Base-by-base conservation (phyloP, 2,329 filamentous ascomycete genomes). In the Drechslerella dactyloides region DNA sequence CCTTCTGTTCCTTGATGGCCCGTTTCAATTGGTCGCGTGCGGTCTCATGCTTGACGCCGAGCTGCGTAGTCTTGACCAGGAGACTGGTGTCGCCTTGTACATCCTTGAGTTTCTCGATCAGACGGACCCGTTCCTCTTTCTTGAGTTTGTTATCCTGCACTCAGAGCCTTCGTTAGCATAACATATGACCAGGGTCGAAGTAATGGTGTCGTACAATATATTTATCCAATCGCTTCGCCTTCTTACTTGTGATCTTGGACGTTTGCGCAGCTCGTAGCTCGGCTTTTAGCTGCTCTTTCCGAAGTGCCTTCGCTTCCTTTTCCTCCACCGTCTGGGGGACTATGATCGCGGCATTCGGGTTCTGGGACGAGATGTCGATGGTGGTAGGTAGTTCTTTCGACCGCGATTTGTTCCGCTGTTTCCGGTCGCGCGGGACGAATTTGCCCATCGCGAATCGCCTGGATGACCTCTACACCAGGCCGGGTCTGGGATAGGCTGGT, bases 61-160 rank as follows among this genome's bases (percentile, higher is more conserved):
- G 81, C 65, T 87, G 86, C 75, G 86, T 90, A 58, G 89, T 90
- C 78, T 91, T 96, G 66, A 87, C 84, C 73, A 96, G 89, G 19
- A 91, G 82, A 73, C 85, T 90, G 0, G 91, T 96, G 78, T 97
- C 93, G 75, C 94, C 85, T 77, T 89, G 92, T 61, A 86, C 84
- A 72, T 86, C 84, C 17, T 90, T 90, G 24, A 99, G 84, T 78
- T 94, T 93, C 78, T 90, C 90, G 76, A 97, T 84, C 30, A 99
- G 82, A 64, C 87, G 89, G 27, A 90, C 84, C 77, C 91, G 96
- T 79, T 97, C 93, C 78, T 99, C 94, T 79, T 96, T 97, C 79
- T 88, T 90, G 51, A 99, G 83, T 83, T 99, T 99, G 68, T 85
- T 94, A 77, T 97, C 93, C 84, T 85, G 76, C 30, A 46, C 7